phyloP scores from a whole-genome alignment of 2,329 filamentous ascomycete genomes.

The Emmonsia crescens region DNA sequence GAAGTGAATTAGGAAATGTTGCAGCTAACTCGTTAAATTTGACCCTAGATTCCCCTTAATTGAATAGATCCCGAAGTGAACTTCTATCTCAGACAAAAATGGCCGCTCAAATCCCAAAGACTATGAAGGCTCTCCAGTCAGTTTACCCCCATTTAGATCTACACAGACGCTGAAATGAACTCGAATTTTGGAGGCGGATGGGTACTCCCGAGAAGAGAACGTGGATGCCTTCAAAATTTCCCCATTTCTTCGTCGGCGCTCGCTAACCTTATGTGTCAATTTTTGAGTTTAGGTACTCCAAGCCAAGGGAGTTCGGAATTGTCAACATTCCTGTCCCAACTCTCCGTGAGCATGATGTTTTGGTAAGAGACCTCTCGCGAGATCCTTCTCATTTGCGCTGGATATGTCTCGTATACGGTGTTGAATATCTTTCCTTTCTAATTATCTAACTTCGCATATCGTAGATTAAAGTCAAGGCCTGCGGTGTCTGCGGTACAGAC shows the following conservation, averaged over 20 bases:
- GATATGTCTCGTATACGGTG: background rate
- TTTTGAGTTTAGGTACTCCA: slow-evolving; percentile 41
- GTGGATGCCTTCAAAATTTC: background rate
- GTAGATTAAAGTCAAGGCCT: slow-evolving; percentile 56
- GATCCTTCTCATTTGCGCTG: background rate
- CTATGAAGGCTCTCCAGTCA: slow-evolving; percentile 54
- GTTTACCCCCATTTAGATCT: slow-evolving; percentile 14
- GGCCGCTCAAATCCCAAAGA: slow-evolving; percentile 35
- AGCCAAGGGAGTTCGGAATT: slow-evolving; percentile 51
- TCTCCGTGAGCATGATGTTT: slow-evolving; percentile 49
- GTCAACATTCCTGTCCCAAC: slow-evolving; percentile 52
- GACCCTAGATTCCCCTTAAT: background rate
- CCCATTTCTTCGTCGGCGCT: background rate
- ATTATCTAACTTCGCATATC: slow-evolving; percentile 16
- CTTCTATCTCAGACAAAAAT: slow-evolving; percentile 17
- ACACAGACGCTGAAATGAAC: background rate
- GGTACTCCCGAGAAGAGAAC: background rate
- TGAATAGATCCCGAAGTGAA: background rate
- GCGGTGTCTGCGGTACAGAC: slow-evolving; percentile 52
- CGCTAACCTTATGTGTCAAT: background rate
- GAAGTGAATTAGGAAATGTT: background rate
- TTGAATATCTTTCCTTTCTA: background rate
- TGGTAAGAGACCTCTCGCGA: slow-evolving; percentile 28
- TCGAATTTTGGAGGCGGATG: background rate
- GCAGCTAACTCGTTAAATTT: background rate